These are phyloP conservation scores for Saccharomycopsis sp. DNA, from an alignment of 805 yeast species.

Conservation along the genomic window DNA sequence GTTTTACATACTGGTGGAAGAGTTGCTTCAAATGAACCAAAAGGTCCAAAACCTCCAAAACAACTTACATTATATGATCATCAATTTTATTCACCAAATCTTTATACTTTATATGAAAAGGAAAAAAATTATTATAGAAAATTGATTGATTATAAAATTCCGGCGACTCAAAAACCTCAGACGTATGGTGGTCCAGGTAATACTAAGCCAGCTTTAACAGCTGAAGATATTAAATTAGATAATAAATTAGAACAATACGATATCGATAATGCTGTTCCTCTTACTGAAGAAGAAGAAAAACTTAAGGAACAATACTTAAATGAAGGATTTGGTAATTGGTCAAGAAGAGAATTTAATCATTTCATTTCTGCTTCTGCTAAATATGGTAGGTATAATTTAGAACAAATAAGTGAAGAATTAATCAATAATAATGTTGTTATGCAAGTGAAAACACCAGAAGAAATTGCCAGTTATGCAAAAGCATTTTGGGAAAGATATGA, in stretches of 20 bases:
- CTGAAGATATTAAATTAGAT: constrained; percentile 6
- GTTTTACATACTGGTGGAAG: constrained; percentile 67
- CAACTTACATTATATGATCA: constrained; percentile 78
- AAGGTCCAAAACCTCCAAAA: constrained; percentile 76
- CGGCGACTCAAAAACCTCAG: constrained; percentile 26
- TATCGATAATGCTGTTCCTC: constrained; percentile 64
- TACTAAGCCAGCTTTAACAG: not conserved
- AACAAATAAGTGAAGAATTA: constrained; percentile 65
- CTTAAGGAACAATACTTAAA: constrained; percentile 46
- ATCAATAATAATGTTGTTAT: constrained; percentile 36
- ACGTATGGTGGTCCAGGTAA: not conserved
- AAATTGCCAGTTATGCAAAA: constrained; percentile 64
- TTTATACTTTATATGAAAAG: constrained; percentile 66
- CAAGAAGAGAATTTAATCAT: constrained; percentile 76
- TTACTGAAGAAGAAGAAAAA: constrained; percentile 72
- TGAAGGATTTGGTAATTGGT: constrained; percentile 76
- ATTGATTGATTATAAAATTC: constrained; percentile 52
- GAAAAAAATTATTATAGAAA: constrained; percentile 73
- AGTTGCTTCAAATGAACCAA: constrained; percentile 31
- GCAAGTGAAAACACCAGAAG: constrained; percentile 53
- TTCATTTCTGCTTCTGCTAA: constrained; percentile 66
- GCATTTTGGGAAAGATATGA: constrained; percentile 74
- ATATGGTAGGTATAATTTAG: constrained; percentile 69
- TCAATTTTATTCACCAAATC: constrained; percentile 76
- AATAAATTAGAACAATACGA: constrained; percentile 44